Evolutionary conservation across 805 yeast genomes (phyloP).

Genomic region (Candida ulmi): DNA sequence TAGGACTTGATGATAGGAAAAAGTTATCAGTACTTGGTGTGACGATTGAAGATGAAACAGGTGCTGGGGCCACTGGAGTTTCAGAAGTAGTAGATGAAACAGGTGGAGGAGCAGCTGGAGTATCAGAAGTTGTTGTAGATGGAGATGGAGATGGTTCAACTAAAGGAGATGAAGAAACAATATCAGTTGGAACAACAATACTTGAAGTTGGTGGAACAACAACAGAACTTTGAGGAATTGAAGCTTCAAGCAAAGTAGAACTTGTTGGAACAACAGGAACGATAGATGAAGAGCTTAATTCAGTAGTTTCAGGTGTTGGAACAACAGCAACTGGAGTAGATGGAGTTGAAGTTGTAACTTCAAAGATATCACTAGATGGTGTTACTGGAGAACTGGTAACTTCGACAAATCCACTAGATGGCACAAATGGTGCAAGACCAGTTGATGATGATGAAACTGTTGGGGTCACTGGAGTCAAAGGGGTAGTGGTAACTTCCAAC

Average conservation of each 20-base stretch:
- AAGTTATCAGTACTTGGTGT: too few species aligned
- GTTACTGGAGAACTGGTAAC: too few species aligned
- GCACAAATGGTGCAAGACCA: too few species aligned
- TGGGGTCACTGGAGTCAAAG: conserved; percentile 1
- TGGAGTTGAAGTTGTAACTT: too few species aligned
- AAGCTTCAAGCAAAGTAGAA: too few species aligned
- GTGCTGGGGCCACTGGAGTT: not conserved
- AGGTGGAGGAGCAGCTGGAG: not conserved
- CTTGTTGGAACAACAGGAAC: not conserved
- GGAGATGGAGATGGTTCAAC: not conserved
- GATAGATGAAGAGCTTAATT: not conserved
- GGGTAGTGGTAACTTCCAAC: conserved; percentile 1
- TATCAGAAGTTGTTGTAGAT: not conserved
- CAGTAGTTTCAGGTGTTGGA: conserved; percentile 1
- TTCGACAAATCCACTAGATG: too few species aligned
- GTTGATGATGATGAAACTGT: conserved; percentile 1
- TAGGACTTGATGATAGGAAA: too few species aligned
- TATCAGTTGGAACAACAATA: too few species aligned
- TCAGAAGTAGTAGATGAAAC: not conserved
- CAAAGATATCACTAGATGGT: too few species aligned
- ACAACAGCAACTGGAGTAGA: not conserved
- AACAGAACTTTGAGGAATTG: too few species aligned
- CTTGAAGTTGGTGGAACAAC: too few species aligned
- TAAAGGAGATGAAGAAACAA: too few species aligned
- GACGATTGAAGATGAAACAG: not conserved